A percentile compares a stretch with the other conserved stretches of the same genome.
These are phyloP conservation scores for Mycena belliarum DNA, from an alignment of 768 basidiomycete species.

Conservation along the genomic window DNA sequence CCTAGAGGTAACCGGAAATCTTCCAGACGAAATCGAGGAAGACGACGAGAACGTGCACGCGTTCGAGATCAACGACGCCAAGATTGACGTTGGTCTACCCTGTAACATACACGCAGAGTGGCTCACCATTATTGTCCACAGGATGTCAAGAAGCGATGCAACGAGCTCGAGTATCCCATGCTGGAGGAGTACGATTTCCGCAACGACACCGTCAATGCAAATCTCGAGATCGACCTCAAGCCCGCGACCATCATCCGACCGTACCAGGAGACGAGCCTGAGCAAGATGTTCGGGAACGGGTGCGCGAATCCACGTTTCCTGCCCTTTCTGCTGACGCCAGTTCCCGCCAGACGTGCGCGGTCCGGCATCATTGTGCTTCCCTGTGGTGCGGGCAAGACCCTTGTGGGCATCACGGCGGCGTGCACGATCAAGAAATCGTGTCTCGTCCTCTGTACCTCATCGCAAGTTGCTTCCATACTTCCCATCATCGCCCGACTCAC, in stretches of 20 bases:
- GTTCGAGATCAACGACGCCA: constrained; percentile 91
- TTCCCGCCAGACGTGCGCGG: constrained; percentile 76
- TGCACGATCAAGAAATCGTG: constrained; percentile 99
- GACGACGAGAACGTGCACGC: constrained; percentile 97
- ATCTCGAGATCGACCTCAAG: constrained; percentile 97
- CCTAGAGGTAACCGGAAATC: background rate
- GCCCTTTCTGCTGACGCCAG: constrained; percentile 4
- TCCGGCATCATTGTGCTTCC: constrained; percentile 98
- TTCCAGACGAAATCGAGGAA: constrained; percentile 90
- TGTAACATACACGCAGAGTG: background rate
- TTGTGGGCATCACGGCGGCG: constrained; percentile 99
- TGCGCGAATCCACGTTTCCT: constrained; percentile 35
- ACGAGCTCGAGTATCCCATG: constrained; percentile 96
- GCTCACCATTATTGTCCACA: constrained; percentile 28
- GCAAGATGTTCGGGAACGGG: constrained; percentile 99
- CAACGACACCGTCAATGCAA: constrained; percentile 94
- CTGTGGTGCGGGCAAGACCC: constrained; percentile 97
- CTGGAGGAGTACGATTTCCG: constrained; percentile 99
- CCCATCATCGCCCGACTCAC: constrained; percentile 8
- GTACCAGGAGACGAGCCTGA: constrained; percentile 97
- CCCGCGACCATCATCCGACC: constrained; percentile 96
- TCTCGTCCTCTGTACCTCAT: constrained; percentile 95
- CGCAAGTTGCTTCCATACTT: constrained; percentile 56
- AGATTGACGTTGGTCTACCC: constrained; percentile 73
- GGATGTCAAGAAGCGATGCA: constrained; percentile 96